Evolutionary conservation across 2,329 filamentous ascomycete genomes (phyloP), one percentile per base, ranked within the genome.

Genomic region (Venturia oleaginea): DNA sequence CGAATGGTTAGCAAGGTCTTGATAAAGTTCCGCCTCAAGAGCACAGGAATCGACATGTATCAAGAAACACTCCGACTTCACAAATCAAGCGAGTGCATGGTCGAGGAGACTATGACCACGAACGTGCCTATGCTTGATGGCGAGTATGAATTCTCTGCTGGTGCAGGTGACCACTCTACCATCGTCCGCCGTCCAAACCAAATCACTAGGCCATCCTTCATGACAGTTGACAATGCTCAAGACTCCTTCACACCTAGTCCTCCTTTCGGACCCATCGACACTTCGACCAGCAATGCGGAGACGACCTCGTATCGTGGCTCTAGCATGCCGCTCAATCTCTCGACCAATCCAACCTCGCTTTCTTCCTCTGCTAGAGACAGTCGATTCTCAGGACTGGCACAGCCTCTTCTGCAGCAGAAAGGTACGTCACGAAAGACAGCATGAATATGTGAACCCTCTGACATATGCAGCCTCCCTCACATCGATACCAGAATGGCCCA

Each of bases 171-270:
- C 27, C 51, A 57, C 8, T 57, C 51, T 10, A 60, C 59, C 24
- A 43, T 60, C 59, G 37, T 60, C 22, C 59, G 34, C 34, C 34
- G 59, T 24, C 6, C 34, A 11, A 60, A 38, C 24, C 59, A 38
- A 2, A 17, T n/a, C 10, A 10, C 5, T 38, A 60, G 59, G n/a
- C 59, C 59, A 27, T 37, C 59, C n/a, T 40, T 60, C 34, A 32
- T 60, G 32, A 60, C 59, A 1, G 59, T 34, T 17, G 59, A 60
- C 8, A 60, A 60, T 43, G 22, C 59, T 19, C 59, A 60, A 60
- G 59, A 60, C 34, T 60, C 59, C n/a, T 60, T 40, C 42, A 60
- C 59, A 22, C 59, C 59, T 11, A 60, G 59, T 24, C 59, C 59
- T 19, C 59, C 59, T 27, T 60, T 60, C n/a, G 59, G 59, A n/a